Conservation (phyloP, 176 grass and related monocot genomes). For the Phyllostachys edulis region DNA sequence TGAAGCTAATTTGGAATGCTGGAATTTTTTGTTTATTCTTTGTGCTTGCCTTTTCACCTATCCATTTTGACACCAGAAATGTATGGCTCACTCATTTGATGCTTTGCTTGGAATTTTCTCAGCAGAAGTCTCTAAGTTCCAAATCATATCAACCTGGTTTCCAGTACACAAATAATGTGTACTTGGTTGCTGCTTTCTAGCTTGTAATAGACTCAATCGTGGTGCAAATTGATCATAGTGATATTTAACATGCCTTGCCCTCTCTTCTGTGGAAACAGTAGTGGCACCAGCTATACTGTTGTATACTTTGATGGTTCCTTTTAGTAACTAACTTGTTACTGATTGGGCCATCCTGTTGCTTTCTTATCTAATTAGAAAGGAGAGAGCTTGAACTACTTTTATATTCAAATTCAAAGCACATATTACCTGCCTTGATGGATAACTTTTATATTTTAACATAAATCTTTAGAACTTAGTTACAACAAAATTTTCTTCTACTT, state of each 20-base stretch:
- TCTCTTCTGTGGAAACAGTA: constrained; percentile 13
- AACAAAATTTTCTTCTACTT: neutral
- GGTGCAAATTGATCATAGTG: neutral
- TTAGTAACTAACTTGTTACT: constrained; percentile 19
- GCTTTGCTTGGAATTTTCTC: neutral
- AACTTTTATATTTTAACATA: constrained; percentile 17
- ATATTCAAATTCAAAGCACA: constrained; percentile 14
- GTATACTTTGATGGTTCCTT: neutral
- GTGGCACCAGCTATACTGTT: constrained; percentile 30
- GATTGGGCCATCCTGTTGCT: constrained; percentile 2
- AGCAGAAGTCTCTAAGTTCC: constrained; percentile 15
- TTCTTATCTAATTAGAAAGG: constrained; percentile 32
- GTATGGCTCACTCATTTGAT: neutral
- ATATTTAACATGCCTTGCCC: constrained; percentile 4
- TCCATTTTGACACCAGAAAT: neutral
- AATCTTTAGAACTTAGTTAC: neutral
- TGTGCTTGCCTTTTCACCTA: constrained; percentile 7
- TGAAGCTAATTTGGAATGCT: constrained; percentile 15
- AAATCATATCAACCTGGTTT: constrained; percentile 24
- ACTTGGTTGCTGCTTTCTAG: constrained; percentile 26
- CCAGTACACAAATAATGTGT: neutral
- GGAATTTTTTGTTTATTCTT: neutral
- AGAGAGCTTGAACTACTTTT: constrained; percentile 10
- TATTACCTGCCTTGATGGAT: constrained; percentile 12
- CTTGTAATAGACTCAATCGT: constrained; percentile 4